Evolutionary conservation across 1,284 basidiomycete genomes (phyloP), one percentile per base, ranked within the genome.

Genomic region (Boletus subluridellus): DNA sequence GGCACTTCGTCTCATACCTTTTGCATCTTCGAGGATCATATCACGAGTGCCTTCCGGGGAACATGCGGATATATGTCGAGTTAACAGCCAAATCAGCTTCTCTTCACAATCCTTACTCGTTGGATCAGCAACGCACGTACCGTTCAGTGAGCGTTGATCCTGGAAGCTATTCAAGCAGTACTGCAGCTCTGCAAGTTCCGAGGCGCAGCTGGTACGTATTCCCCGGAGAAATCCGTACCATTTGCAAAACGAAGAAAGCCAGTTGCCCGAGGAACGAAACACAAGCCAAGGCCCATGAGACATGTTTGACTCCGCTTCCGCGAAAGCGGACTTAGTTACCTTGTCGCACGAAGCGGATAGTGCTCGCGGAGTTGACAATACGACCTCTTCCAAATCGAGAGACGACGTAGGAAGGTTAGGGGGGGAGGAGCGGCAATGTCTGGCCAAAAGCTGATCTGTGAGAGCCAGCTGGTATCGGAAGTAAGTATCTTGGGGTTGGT

Each of bases 381-480:
- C 42, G 38, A 48, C 51, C 46, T 67, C 55, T 62, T 66, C 71
- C 65, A 72, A 73, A 73, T 72, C 55, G 68, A 69, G 69, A 63
- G 67, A 41, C 41, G 42, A 51, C 35, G 24, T 61, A 65, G 62
- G 58, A 67, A 51, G 63, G 51, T 41, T n/a, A 32, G 39, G 42
- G 44, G 14, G 34, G 54, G 21, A 54, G 37, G 49, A 46, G 48
- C n/a, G 15, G 48, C 7, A 17, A 30, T 32, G 32, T 48, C 51
- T 57, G 28, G 37, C 30, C 9, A 6, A 44, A 45, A 41, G 21
- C 26, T 28, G 52, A 21, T 42, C 41, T 26, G 32, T 21, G 56
- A 52, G 51, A 28, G 12, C 35, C 28, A 17, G 1, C 15, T 38
- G 14, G 38, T 24, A 32, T 49, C 32, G 3, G n/a, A 14, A 35